Conservation (phyloP, 2,329 filamentous ascomycete species). For the Ophiocordyceps polyrhachis-furcata region DNA sequence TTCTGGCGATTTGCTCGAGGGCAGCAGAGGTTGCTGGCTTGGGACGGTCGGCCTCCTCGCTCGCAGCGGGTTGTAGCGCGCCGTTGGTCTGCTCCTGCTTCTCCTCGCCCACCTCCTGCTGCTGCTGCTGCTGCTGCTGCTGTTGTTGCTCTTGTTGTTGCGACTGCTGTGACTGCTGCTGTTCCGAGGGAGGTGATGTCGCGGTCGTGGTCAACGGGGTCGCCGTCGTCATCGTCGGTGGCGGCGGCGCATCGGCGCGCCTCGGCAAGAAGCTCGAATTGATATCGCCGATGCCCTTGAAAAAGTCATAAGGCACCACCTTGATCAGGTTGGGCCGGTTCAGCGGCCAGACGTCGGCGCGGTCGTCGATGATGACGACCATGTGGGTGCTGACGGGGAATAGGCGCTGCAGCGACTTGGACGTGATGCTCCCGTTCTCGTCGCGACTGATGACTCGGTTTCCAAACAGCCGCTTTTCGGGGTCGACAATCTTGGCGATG, state of each 20-base stretch:
- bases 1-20: constrained; percentile 57
- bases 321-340: constrained; percentile 90
- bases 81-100: constrained; percentile 7
- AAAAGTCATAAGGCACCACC: constrained; percentile 91
- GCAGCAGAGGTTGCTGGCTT: constrained; percentile 17
- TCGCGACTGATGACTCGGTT: constrained; percentile 92
- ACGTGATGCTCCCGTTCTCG: constrained; percentile 83
- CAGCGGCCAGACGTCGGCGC: constrained; percentile 83
- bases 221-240: constrained; percentile 4
- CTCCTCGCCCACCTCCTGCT: too few relatives aligned
- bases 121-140: too few relatives aligned
- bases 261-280: constrained; percentile 95
- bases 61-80: constrained; percentile 8
- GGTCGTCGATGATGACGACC: constrained; percentile 97
- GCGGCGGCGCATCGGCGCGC: constrained; percentile 33
- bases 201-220: not conserved
- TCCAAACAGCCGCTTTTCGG: constrained; percentile 72
- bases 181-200: too few relatives aligned
- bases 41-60: constrained; percentile 19
- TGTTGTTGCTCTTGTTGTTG: too few relatives aligned
- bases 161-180: too few relatives aligned
- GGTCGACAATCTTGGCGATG: constrained; percentile 85
- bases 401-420: constrained; percentile 74
- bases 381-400: constrained; percentile 97
- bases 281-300: constrained; percentile 94